These are phyloP conservation scores for Podospora pseudoanserina DNA, from an alignment of 495 filamentous ascomycete species.

Conservation along the genomic window DNA sequence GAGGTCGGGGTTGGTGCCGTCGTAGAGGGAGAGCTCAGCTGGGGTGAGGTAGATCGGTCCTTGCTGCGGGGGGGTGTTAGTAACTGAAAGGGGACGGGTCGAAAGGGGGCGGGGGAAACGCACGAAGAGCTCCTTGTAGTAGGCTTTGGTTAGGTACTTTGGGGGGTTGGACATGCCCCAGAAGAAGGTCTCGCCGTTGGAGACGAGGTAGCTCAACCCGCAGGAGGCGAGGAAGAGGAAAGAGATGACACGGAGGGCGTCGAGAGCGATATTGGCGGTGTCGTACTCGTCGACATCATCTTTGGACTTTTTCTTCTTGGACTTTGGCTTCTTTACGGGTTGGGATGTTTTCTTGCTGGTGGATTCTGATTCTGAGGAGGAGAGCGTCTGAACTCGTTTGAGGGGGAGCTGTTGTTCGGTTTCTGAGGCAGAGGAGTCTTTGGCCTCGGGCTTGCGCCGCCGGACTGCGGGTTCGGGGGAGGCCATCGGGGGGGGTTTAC, in stretches of 20 bases:
- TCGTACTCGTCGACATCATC: conserved; percentile 39
- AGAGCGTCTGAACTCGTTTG: neutral
- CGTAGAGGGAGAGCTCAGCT: conserved; percentile 65
- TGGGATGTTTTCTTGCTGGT: conserved; percentile 5
- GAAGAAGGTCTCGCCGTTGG: conserved; percentile 59
- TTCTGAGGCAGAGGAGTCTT: conserved; percentile 7
- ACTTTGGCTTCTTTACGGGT: conserved; percentile 14
- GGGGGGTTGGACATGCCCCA: conserved; percentile 58
- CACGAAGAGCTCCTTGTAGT: conserved; percentile 63
- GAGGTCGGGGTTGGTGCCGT: conserved; percentile 67
- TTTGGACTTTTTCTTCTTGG: conserved; percentile 30
- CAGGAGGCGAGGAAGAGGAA: conserved; percentile 66
- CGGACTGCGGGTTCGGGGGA: conserved; percentile 26
- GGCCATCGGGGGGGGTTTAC: conserved; percentile 22
- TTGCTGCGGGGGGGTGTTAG: conserved; percentile 20
- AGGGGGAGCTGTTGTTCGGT: conserved; percentile 7
- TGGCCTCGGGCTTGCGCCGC: conserved; percentile 30
- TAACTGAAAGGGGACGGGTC: neutral
- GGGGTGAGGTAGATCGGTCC: conserved; percentile 63
- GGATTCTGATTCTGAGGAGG: conserved; percentile 15
- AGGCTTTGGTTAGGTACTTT: conserved; percentile 59
- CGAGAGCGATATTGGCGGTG: conserved; percentile 49
- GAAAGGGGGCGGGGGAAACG: conserved; percentile 1
- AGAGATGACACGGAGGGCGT: conserved; percentile 70
- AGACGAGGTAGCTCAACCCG: conserved; percentile 77